Conservation (phyloP, 2,329 filamentous ascomycete genomes). For the Fusarium nematophilum region DNA sequence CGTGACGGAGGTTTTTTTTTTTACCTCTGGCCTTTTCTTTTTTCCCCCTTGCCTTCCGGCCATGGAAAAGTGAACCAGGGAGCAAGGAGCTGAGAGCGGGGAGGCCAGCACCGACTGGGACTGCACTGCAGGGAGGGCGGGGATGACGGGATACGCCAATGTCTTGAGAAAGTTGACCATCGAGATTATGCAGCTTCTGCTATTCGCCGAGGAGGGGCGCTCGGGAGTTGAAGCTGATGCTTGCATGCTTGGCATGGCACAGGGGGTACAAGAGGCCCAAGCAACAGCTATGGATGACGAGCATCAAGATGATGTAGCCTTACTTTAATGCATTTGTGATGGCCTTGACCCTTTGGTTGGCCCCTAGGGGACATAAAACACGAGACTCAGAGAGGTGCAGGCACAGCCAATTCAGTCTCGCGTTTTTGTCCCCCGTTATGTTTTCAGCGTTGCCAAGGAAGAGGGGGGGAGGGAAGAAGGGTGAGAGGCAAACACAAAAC, state of each 20-base stretch:
- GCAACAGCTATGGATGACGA: conserved; percentile 4
- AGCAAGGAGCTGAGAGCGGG: conserved; percentile 27
- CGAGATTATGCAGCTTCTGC: conserved; percentile 1
- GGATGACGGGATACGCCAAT: conserved; percentile 20
- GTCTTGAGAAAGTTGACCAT: conserved; percentile 19
- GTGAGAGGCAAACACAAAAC: neutral
- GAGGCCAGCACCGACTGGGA: conserved; percentile 10
- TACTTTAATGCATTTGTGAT: too few species aligned
- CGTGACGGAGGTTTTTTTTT: neutral
- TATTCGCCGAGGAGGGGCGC: conserved; percentile 14
- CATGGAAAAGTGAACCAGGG: conserved; percentile 15
- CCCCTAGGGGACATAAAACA: too few species aligned
- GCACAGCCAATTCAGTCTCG: too few species aligned
- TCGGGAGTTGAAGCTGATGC: conserved; percentile 14
- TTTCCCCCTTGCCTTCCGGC: conserved; percentile 17
- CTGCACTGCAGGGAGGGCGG: conserved; percentile 34
- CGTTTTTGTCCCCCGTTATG: too few species aligned
- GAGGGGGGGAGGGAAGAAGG: neutral
- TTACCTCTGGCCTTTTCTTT: neutral
- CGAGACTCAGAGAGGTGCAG: too few species aligned
- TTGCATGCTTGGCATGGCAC: conserved; percentile 21
- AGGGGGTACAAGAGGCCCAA: neutral
- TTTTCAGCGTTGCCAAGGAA: conserved; percentile 3
- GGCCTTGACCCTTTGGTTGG: too few species aligned
- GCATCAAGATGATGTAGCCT: neutral